Percentiles rank a stretch among this genome's conserved stretches.
phyloP scores from a whole-genome alignment of 371 early-diverging fungal genomes.

The Nematocida ironsii region DNA sequence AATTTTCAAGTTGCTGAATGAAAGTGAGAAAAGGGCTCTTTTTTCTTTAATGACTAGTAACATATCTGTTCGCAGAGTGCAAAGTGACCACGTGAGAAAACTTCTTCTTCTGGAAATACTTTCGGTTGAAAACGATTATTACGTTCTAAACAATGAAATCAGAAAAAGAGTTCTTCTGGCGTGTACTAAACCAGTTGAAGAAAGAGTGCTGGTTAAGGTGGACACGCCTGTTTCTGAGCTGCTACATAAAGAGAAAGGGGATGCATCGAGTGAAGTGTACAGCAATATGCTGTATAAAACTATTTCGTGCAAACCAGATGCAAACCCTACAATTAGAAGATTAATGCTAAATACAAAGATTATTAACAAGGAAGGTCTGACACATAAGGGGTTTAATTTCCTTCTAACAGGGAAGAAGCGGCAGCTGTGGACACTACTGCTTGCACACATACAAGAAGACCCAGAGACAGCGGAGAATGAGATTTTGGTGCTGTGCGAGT shows the following conservation, averaged over 20 bases:
- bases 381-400: slow-evolving; percentile 71
- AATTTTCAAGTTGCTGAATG: slow-evolving; percentile 39
- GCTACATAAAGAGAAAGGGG: not conserved
- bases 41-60: slow-evolving; percentile 29
- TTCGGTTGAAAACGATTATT: slow-evolving; percentile 9
- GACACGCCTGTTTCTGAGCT: not conserved
- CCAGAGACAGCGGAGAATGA: not conserved
- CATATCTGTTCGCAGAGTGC: not conserved
- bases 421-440: slow-evolving; percentile 68
- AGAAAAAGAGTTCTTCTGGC: not conserved
- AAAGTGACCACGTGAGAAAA: not conserved
- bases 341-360: slow-evolving; percentile 59
- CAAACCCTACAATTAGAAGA: not conserved
- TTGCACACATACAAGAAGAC: slow-evolving; percentile 49
- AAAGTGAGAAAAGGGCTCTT: slow-evolving; percentile 22
- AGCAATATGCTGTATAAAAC: slow-evolving; percentile 22
- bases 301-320: slow-evolving; percentile 34
- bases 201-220: slow-evolving; percentile 25
- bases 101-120: slow-evolving; percentile 16
- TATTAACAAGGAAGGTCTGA: slow-evolving; percentile 60
- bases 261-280: slow-evolving; percentile 9
- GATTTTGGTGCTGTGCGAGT: slow-evolving; percentile 26
- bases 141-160: slow-evolving; percentile 7
- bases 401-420: slow-evolving; percentile 65
- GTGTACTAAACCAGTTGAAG: slow-evolving; percentile 5